Percentiles rank a stretch among this genome's conserved stretches.
These are phyloP conservation scores for Zygosaccharomyces pseudobailii DNA, from an alignment of 1,139 yeast species.

Conservation along the genomic window DNA sequence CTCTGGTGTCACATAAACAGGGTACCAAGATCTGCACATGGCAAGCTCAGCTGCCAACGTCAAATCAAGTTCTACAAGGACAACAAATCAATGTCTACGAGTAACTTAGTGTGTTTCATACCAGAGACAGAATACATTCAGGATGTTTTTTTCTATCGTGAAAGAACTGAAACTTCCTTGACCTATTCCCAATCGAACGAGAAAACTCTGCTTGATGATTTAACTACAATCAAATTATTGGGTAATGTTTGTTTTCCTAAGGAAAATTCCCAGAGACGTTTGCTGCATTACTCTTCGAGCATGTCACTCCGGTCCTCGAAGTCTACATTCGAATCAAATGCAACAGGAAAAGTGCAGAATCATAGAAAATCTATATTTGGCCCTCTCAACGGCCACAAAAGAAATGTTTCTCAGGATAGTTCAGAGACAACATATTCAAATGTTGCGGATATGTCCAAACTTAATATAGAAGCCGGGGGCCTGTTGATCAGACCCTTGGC, in stretches of 20 bases:
- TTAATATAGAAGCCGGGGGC: constrained; percentile 16
- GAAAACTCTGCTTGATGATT: constrained; percentile 12
- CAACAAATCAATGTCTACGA: constrained; percentile 22
- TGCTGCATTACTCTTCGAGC: constrained; percentile 8
- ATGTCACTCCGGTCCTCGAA: constrained; percentile 7
- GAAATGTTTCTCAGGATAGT: constrained; percentile 9
- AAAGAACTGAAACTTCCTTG: constrained; percentile 3
- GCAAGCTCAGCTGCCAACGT: constrained; percentile 6
- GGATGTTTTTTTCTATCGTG: constrained; percentile 26
- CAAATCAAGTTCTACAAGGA: constrained; percentile 31
- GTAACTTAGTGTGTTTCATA: constrained; percentile 25
- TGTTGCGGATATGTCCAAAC: constrained; percentile 10
- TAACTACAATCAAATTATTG: constrained; percentile 20
- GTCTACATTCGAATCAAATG: constrained; percentile 1
- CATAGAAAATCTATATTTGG: neutral
- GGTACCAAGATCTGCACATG: constrained; percentile 12
- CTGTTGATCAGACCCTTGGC: constrained; percentile 30
- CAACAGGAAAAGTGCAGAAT: neutral
- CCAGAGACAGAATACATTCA: constrained; percentile 27
- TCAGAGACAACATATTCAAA: constrained; percentile 6
- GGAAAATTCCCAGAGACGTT: constrained; percentile 4
- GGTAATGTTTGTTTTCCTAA: constrained; percentile 19
- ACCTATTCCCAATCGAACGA: constrained; percentile 1
- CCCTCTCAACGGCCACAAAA: constrained; percentile 5
- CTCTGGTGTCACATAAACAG: constrained; percentile 33